These are phyloP conservation scores for Naematelia encephala DNA, from an alignment of 768 basidiomycete species.

Conservation along the genomic window DNA sequence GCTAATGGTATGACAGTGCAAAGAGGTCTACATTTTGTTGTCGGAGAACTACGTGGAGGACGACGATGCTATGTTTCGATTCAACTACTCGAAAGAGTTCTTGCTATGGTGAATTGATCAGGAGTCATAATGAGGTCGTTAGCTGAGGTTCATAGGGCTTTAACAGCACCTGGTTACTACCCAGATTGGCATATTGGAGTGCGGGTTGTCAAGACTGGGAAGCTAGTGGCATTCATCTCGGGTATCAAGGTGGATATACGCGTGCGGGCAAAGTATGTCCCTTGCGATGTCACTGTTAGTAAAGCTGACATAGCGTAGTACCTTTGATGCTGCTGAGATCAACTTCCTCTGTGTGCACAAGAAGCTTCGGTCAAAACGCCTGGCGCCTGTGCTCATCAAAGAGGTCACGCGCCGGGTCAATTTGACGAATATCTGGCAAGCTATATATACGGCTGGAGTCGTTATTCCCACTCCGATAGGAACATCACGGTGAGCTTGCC, in stretches of 20 bases:
- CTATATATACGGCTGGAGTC: constrained; percentile 92
- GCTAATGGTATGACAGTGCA: constrained; percentile 57
- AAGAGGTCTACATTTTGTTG: constrained; percentile 86
- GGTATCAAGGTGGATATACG: constrained; percentile 82
- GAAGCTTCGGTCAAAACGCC: constrained; percentile 88
- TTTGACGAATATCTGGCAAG: constrained; percentile 87
- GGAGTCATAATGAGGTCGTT: constrained; percentile 13
- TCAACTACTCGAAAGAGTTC: constrained; percentile 93
- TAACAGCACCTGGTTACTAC: constrained; percentile 87
- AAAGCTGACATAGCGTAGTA: constrained; percentile 52
- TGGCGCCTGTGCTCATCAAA: constrained; percentile 94
- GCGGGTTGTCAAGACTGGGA: constrained; percentile 81
- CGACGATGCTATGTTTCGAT: constrained; percentile 90
- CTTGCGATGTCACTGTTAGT: background rate
- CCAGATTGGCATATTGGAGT: constrained; percentile 97
- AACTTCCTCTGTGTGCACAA: constrained; percentile 98
- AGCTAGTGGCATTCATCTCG: constrained; percentile 93
- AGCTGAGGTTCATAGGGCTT: constrained; percentile 72
- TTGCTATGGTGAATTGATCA: constrained; percentile 67
- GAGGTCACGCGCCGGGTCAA: constrained; percentile 92
- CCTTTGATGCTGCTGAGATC: constrained; percentile 77
- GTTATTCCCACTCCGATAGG: constrained; percentile 90
- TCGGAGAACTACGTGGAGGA: constrained; percentile 97
- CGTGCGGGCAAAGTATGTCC: constrained; percentile 74
- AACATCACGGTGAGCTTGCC: constrained; percentile 63